Evolutionary conservation across 2,329 filamentous ascomycete species (phyloP).

Genomic region (Mycosphaerella arachidis): DNA sequence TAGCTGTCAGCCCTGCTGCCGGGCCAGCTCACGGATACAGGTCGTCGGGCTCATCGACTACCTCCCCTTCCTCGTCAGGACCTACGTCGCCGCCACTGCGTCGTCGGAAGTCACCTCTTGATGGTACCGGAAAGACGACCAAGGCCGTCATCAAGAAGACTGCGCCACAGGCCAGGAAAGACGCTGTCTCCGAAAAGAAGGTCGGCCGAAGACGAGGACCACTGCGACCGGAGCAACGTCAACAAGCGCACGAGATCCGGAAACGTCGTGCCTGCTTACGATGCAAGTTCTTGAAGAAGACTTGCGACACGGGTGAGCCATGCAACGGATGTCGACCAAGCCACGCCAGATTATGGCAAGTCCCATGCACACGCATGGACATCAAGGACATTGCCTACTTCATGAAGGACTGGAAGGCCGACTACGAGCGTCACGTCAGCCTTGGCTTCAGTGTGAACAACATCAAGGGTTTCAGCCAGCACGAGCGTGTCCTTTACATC

Average conservation of each 20-base stretch:
- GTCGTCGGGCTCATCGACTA: slow-evolving; percentile 30
- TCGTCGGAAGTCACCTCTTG: slow-evolving; percentile 54
- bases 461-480: slow-evolving; percentile 74
- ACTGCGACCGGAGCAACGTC: slow-evolving; percentile 85
- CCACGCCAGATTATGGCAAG: slow-evolving; percentile 92
- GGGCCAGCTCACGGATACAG: slow-evolving; percentile 21
- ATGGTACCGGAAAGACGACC: slow-evolving; percentile 65
- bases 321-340: slow-evolving; percentile 94
- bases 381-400: slow-evolving; percentile 98
- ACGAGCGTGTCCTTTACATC: slow-evolving; percentile 73
- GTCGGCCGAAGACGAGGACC: slow-evolving; percentile 87
- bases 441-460: slow-evolving; percentile 88
- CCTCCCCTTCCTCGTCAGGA: slow-evolving; percentile 32
- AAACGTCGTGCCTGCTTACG: slow-evolving; percentile 89
- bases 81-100: slow-evolving; percentile 53
- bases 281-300: slow-evolving; percentile 99
- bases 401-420: slow-evolving; percentile 98
- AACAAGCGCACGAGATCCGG: slow-evolving; percentile 93
- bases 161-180: slow-evolving; percentile 59
- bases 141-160: slow-evolving; percentile 80
- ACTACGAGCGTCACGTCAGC: slow-evolving; percentile 86
- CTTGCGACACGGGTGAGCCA: slow-evolving; percentile 94
- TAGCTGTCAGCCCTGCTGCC: slow-evolving; percentile 28
- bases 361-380: slow-evolving; percentile 94
- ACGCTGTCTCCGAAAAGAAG: slow-evolving; percentile 76